A percentile compares a stretch with the other conserved stretches of the same genome.
phyloP scores from a whole-genome alignment of 345 rosid species.

The Nephelium lappaceum region DNA sequence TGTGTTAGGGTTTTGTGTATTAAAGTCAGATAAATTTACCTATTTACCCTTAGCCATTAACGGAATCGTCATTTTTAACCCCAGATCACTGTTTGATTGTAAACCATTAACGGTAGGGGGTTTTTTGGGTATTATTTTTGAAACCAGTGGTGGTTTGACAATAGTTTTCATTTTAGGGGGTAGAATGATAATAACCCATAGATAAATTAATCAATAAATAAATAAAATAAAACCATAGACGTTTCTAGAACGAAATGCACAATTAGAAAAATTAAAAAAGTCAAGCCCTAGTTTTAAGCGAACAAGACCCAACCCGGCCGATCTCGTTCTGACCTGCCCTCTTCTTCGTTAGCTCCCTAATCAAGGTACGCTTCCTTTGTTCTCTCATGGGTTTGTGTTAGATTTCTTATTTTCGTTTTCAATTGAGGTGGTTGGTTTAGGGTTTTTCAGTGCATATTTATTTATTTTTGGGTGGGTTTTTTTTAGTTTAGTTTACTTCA shows the following conservation, averaged over 20 bases:
- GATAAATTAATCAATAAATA: not conserved
- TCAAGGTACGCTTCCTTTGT: conserved; percentile 9
- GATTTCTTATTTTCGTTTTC: not conserved
- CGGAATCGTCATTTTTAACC: too few relatives aligned
- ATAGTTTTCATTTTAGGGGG: too few relatives aligned
- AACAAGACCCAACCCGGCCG: not conserved
- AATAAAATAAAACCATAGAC: not conserved
- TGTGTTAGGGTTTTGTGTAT: too few relatives aligned
- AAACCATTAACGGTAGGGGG: too few relatives aligned
- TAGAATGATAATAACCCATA: too few relatives aligned
- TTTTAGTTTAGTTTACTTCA: too few relatives aligned
- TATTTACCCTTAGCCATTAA: too few relatives aligned
- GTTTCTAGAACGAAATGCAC: not conserved
- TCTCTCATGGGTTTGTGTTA: not conserved
- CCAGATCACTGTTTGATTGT: too few relatives aligned
- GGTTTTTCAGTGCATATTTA: not conserved
- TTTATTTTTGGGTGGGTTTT: too few relatives aligned
- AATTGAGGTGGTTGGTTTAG: not conserved
- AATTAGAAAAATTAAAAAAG: not conserved
- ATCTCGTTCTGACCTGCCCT: not conserved
- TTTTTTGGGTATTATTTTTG: too few relatives aligned
- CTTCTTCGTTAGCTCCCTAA: not conserved
- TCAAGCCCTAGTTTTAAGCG: conserved; percentile 24
- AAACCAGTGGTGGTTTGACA: too few relatives aligned
- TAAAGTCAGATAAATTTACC: too few relatives aligned